phyloP scores from a whole-genome alignment of 495 filamentous ascomycete species.

The Daldinia decipiens region DNA sequence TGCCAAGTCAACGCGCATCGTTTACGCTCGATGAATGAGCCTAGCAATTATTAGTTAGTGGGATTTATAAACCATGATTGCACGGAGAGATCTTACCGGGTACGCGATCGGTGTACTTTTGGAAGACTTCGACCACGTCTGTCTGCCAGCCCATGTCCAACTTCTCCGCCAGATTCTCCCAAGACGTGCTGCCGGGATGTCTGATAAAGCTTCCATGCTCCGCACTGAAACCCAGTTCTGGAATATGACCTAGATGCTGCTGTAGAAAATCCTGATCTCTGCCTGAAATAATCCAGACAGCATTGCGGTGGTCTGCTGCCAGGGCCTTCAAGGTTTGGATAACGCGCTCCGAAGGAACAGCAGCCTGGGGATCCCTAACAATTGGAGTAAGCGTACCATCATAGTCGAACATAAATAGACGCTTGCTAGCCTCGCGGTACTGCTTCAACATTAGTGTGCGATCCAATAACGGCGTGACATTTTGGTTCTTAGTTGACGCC shows the following conservation, averaged over 20 bases:
- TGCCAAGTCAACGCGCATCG: slow-evolving; percentile 95
- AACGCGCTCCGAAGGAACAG: slow-evolving; percentile 84
- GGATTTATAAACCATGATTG: not conserved
- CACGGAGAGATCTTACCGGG: slow-evolving; percentile 64
- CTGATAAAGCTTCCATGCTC: slow-evolving; percentile 97
- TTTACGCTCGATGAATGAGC: slow-evolving; percentile 92
- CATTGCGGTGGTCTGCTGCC: slow-evolving; percentile 80
- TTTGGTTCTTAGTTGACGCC: slow-evolving; percentile 75
- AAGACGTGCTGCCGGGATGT: slow-evolving; percentile 73
- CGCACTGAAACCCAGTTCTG: slow-evolving; percentile 85
- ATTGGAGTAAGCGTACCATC: slow-evolving; percentile 98
- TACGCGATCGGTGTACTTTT: slow-evolving; percentile 83
- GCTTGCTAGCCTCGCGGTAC: slow-evolving; percentile 74
- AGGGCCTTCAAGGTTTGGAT: slow-evolving; percentile 81
- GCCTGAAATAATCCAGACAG: slow-evolving; percentile 98
- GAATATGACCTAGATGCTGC: slow-evolving; percentile 86
- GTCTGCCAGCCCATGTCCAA: slow-evolving; percentile 90
- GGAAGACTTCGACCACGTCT: slow-evolving; percentile 81
- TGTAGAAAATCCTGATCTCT: slow-evolving; percentile 89
- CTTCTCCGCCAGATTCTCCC: slow-evolving; percentile 86
- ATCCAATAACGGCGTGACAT: slow-evolving; percentile 83
- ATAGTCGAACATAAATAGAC: slow-evolving; percentile 98
- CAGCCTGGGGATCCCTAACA: slow-evolving; percentile 85
- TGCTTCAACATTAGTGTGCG: slow-evolving; percentile 71
- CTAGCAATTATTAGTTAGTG: slow-evolving; percentile 53